Evolutionary conservation across 1,284 basidiomycete species (phyloP), one percentile per base, ranked within the genome.

Genomic region (Melampsora occidentalis): DNA sequence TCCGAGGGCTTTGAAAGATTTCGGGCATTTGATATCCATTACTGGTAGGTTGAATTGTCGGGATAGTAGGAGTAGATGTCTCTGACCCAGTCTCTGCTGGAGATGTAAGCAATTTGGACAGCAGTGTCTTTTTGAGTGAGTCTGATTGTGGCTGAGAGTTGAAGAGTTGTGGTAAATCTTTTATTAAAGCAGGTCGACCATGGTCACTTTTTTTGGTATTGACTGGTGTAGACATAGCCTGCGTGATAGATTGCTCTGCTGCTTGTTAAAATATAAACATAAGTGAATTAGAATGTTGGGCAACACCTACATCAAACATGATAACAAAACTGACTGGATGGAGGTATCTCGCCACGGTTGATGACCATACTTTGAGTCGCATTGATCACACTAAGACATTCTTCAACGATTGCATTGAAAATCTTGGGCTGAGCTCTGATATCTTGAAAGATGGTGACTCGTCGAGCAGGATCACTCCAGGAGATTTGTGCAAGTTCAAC

Each of bases 361-460:
- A 88, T 81, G 53, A 90, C 83, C 0, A 85, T 83, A 77, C 89
- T 88, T 79, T 90, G 90, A 80, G 92, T 90, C 0, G 84, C 82
- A 5, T 89, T 90, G 1, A 93, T 84, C 10, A 86, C 82, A 6
- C 89, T 78, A 2, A 92, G 85, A 28, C 87, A 85, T 71, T 88
- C 87, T 2, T 89, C 85, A 16, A 85, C 85, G 31, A 91, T 83
- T 3, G 85, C 85, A 39, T 84, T 84, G 90, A 91, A 92, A 4
- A 90, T 81, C 71, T 84, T 88, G 0, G 89, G 89, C 31, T 85
- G 86, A 63, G 87, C 86, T 79, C 89, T 90, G 80, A 90, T 89
- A 80, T 92, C 90, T 0, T 85, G 86, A 80, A 91, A 91, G 0
- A 92, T 82, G 0, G 86, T 85, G 1, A 86, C 84, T 7, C 90